Evolutionary conservation across 345 rosid genomes (phyloP).

Genomic region (Jatropha curcas): DNA sequence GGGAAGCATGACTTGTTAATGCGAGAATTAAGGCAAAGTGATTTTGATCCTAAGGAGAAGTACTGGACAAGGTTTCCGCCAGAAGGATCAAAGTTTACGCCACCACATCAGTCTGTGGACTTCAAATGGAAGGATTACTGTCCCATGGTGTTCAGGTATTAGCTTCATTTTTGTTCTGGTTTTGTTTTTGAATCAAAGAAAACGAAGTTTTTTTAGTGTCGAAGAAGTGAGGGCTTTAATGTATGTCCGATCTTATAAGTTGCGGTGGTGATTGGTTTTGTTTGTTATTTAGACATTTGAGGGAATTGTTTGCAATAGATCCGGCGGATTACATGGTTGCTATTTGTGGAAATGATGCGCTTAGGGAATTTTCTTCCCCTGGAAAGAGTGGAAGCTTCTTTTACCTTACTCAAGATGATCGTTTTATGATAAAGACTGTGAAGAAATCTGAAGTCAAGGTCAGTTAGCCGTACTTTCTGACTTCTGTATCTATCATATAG

Average conservation of each 20-base stretch:
- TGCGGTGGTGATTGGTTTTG: constrained; percentile 33
- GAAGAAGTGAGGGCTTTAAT: neutral
- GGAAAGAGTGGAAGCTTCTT: constrained; percentile 78
- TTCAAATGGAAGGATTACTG: constrained; percentile 87
- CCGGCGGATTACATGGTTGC: constrained; percentile 71
- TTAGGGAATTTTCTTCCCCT: constrained; percentile 69
- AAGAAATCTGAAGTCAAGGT: constrained; percentile 78
- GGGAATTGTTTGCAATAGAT: constrained; percentile 65
- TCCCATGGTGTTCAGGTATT: constrained; percentile 72
- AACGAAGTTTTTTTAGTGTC: constrained; percentile 1
- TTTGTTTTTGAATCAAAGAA: neutral
- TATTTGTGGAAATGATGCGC: constrained; percentile 69
- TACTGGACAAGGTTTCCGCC: constrained; percentile 78
- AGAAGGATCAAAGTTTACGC: constrained; percentile 73
- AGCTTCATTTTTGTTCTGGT: neutral
- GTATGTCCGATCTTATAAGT: constrained; percentile 12
- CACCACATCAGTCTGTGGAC: constrained; percentile 64
- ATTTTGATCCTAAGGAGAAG: constrained; percentile 77
- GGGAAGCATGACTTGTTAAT: constrained; percentile 58
- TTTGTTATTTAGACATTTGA: constrained; percentile 49
- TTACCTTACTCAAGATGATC: constrained; percentile 69
- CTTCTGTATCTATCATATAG: neutral
- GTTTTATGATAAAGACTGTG: constrained; percentile 73
- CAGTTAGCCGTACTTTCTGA: constrained; percentile 7
- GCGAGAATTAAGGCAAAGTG: constrained; percentile 55